phyloP scores from a whole-genome alignment of 1,139 yeast species.

The Meyerozyma sp. region DNA sequence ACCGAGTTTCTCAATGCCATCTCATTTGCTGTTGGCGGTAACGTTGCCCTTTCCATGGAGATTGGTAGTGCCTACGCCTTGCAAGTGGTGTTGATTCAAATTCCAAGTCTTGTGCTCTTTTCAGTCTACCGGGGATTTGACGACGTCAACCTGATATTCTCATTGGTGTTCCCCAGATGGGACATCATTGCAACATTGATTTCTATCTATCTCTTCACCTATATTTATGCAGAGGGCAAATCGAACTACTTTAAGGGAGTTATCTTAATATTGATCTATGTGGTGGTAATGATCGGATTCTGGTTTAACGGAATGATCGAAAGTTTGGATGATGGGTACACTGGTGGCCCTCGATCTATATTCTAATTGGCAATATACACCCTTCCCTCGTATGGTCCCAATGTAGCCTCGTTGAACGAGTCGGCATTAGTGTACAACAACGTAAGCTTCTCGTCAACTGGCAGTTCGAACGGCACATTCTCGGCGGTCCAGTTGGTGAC shows the following conservation, averaged over 20 bases:
- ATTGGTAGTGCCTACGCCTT: conserved; percentile 96
- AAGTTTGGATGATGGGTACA: conserved; percentile 28
- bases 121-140: conserved; percentile 47
- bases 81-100: conserved; percentile 92
- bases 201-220: conserved; percentile 85
- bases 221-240: conserved; percentile 94
- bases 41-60: conserved; percentile 94
- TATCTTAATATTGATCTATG: conserved; percentile 72
- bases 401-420: conserved; percentile 10
- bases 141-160: conserved; percentile 53
- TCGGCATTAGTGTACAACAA: conserved; percentile 8
- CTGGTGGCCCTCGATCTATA: conserved; percentile 3
- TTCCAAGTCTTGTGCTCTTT: conserved; percentile 82
- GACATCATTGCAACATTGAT: conserved; percentile 83
- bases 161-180: conserved; percentile 93
- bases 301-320: conserved; percentile 53
- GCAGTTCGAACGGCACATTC: conserved; percentile 6
- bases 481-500: conserved; percentile 13
- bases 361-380: neutral
- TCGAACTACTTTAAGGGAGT: conserved; percentile 95
- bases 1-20: conserved; percentile 96
- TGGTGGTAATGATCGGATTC: conserved; percentile 77
- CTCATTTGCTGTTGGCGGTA: conserved; percentile 93
- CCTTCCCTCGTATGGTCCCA: conserved; percentile 1
- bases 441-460: conserved; percentile 7